A percentile compares a stretch with the other conserved stretches of the same genome.
Conservation (phyloP, 768 basidiomycete species). For the Sarcodon aspratus region DNA sequence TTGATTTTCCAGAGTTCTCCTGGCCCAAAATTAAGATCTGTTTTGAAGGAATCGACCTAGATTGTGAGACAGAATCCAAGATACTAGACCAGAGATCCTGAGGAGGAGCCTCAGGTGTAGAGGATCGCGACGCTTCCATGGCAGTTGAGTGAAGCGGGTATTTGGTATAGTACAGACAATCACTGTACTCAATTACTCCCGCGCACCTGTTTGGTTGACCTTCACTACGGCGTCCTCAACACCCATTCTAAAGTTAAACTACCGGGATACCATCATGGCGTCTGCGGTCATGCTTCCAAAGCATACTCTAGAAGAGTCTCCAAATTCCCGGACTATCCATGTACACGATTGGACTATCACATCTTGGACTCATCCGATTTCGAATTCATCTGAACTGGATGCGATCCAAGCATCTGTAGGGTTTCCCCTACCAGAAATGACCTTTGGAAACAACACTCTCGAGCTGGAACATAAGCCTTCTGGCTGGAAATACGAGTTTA, state of each 20-base stretch:
- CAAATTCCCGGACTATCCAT: constrained; percentile 58
- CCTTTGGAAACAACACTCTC: constrained; percentile 79
- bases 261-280: constrained; percentile 24
- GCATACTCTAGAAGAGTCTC: constrained; percentile 58
- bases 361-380: constrained; percentile 66
- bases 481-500: constrained; percentile 58
- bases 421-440: constrained; percentile 93
- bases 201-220: background rate
- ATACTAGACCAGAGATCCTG: constrained; percentile 91
- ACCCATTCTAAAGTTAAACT: background rate
- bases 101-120: constrained; percentile 64
- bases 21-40: constrained; percentile 80
- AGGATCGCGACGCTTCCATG: constrained; percentile 40
- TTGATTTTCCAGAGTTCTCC: constrained; percentile 68
- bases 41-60: constrained; percentile 75
- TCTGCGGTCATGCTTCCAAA: constrained; percentile 37
- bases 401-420: constrained; percentile 50
- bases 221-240: constrained; percentile 6
- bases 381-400: constrained; percentile 67
- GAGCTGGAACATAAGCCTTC: constrained; percentile 52
- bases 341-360: constrained; percentile 61
- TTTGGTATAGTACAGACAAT: background rate
- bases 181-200: background rate
- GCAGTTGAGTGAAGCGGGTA: constrained; percentile 2
- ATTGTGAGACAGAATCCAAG: constrained; percentile 74